These are phyloP conservation scores for Phylloporus gajari DNA, from an alignment of 1,284 basidiomycete genomes.

Conservation along the genomic window DNA sequence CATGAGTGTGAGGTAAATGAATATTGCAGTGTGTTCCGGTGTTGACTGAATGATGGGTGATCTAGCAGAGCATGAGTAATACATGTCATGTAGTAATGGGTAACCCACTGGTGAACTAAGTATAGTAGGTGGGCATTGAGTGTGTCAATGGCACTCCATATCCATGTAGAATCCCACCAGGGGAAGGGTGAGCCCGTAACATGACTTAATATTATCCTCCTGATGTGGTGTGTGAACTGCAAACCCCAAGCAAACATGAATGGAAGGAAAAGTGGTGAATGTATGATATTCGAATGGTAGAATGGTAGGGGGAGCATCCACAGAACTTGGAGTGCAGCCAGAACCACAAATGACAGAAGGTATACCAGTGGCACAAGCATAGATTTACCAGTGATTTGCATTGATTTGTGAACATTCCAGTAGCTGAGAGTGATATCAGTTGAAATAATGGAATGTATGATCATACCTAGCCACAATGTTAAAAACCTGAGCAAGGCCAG, in stretches of 20 bases:
- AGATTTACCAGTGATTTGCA: conserved; percentile 50
- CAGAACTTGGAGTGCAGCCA: conserved; percentile 74
- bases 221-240: conserved; percentile 88
- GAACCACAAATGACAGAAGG: conserved; percentile 83
- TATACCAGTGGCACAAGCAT: conserved; percentile 72
- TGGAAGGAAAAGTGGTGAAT: conserved; percentile 81
- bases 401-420: conserved; percentile 74
- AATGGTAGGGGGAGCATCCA: conserved; percentile 84
- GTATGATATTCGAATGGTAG: conserved; percentile 64
- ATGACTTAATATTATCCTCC: conserved; percentile 93
- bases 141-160: conserved; percentile 82
- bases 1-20: conserved; percentile 75
- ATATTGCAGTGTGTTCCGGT: conserved; percentile 66
- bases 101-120: conserved; percentile 69
- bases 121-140: conserved; percentile 83
- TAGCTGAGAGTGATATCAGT: conserved; percentile 59
- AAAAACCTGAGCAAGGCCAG: conserved; percentile 75
- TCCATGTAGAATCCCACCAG: conserved; percentile 87
- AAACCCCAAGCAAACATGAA: conserved; percentile 92
- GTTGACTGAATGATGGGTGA: conserved; percentile 76
- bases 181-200: conserved; percentile 89
- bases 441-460: not conserved
- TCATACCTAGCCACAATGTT: conserved; percentile 82
- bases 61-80: conserved; percentile 46
- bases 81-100: not conserved